Evolutionary conservation across 345 rosid species (phyloP).

Genomic region (Arabidopsis suecica): DNA sequence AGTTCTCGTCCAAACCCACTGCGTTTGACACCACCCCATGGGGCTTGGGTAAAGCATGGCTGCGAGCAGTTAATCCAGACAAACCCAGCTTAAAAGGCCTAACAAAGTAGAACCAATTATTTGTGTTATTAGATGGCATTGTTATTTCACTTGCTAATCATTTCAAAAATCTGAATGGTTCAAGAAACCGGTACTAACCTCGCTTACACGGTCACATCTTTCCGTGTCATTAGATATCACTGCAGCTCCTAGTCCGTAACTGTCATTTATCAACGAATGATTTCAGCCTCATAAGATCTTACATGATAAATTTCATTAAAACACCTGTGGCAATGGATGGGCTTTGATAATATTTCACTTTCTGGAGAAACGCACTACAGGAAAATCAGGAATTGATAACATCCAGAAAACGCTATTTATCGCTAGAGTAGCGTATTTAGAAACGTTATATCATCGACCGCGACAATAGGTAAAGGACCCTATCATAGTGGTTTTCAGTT

Average conservation of each 20-base stretch:
- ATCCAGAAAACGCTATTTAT: no score
- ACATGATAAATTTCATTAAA: neutral
- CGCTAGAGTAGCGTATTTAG: no score
- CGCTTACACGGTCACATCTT: slow-evolving; percentile 87
- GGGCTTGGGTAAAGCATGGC: slow-evolving; percentile 95
- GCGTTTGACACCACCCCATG: slow-evolving; percentile 97
- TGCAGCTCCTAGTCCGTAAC: slow-evolving; percentile 88
- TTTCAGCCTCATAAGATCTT: slow-evolving; percentile 25
- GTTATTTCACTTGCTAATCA: neutral
- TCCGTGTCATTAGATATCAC: slow-evolving; percentile 88
- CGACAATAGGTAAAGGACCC: no score
- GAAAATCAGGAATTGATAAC: no score
- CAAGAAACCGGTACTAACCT: slow-evolving; percentile 57
- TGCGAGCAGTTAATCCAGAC: slow-evolving; percentile 99
- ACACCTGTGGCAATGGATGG: neutral
- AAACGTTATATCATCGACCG: no score
- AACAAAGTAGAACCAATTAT: slow-evolving; percentile 28
- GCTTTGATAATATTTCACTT: neutral
- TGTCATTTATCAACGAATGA: slow-evolving; percentile 46
- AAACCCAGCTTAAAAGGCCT: slow-evolving; percentile 82
- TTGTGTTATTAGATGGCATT: neutral
- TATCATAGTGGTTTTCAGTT: no score
- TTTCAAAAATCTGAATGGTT: slow-evolving; percentile 6
- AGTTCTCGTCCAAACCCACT: slow-evolving; percentile 95
- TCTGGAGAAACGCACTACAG: slow-evolving; percentile 12